A percentile compares a stretch with the other conserved stretches of the same genome.
Conservation (phyloP, 192 early-diverging fungal genomes). For the Coemansia sp. region DNA sequence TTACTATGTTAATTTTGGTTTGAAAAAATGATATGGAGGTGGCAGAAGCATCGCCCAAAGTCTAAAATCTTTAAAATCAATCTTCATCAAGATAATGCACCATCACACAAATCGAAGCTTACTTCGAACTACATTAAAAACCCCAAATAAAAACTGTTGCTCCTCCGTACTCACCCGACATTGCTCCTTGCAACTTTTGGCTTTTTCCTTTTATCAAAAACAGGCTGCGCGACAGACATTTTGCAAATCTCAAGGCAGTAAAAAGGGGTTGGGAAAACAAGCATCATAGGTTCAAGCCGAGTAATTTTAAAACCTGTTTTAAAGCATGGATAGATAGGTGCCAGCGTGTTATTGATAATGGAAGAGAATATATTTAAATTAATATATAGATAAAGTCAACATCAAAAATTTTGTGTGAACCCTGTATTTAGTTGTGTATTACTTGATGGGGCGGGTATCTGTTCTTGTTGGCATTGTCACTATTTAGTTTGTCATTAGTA, state of each 20-base stretch:
- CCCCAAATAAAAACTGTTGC: conserved; percentile 1
- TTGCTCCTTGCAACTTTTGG: conserved; percentile 11
- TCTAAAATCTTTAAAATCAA: background rate
- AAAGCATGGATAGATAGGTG: too few relatives aligned
- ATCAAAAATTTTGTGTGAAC: too few relatives aligned
- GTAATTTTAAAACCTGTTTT: too few relatives aligned
- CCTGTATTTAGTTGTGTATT: too few relatives aligned
- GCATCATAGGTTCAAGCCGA: background rate
- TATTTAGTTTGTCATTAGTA: background rate
- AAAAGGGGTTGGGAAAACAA: background rate
- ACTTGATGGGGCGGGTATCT: too few relatives aligned
- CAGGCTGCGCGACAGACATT: background rate
- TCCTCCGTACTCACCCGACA: conserved; percentile 10
- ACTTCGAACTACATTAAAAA: conserved; percentile 2
- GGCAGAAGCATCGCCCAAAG: background rate
- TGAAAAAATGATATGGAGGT: background rate
- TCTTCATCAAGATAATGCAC: conserved; percentile 10
- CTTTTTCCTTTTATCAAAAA: conserved; percentile 4
- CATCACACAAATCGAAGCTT: background rate
- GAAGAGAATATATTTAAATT: too few relatives aligned
- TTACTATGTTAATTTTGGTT: background rate
- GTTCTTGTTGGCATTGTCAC: background rate
- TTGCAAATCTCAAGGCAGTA: background rate
- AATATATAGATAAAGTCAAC: too few relatives aligned
- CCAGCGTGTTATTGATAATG: too few relatives aligned